phyloP scores from a whole-genome alignment of 805 yeast species.

The Candida yuanshanica region DNA sequence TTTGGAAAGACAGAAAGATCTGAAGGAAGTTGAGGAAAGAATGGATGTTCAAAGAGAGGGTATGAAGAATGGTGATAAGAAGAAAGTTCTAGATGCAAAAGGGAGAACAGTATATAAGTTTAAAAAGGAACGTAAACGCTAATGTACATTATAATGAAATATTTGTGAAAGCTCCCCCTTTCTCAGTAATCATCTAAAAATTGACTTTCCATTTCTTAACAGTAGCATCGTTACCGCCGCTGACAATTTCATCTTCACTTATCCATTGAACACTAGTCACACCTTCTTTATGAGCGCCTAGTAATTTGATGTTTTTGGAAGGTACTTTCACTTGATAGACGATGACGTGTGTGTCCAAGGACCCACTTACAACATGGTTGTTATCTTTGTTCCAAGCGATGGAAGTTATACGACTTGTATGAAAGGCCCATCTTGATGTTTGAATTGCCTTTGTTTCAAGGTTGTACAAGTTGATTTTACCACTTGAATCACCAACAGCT shows the following conservation, averaged over 20 bases:
- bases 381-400: constrained; percentile 78
- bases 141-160: constrained; percentile 3
- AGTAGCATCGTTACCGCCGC: constrained; percentile 78
- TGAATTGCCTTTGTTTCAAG: constrained; percentile 46
- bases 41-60: constrained; percentile 78
- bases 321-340: constrained; percentile 79
- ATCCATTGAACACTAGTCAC: constrained; percentile 71
- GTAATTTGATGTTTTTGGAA: constrained; percentile 62
- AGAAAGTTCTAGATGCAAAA: constrained; percentile 58
- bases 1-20: constrained; percentile 62
- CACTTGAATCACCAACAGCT: constrained; percentile 84
- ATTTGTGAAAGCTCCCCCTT: neutral
- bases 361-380: constrained; percentile 68
- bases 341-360: constrained; percentile 76
- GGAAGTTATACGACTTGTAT: constrained; percentile 72
- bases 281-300: constrained; percentile 88
- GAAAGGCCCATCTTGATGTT: constrained; percentile 95
- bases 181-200: constrained; percentile 4
- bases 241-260: constrained; percentile 42
- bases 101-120: constrained; percentile 79
- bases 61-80: constrained; percentile 86
- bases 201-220: constrained; percentile 63
- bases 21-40: constrained; percentile 60
- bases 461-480: constrained; percentile 76
- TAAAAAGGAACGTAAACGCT: constrained; percentile 70